phyloP scores from a whole-genome alignment of 495 filamentous ascomycete genomes.

The Pseudomonodictys pantanalensis region DNA sequence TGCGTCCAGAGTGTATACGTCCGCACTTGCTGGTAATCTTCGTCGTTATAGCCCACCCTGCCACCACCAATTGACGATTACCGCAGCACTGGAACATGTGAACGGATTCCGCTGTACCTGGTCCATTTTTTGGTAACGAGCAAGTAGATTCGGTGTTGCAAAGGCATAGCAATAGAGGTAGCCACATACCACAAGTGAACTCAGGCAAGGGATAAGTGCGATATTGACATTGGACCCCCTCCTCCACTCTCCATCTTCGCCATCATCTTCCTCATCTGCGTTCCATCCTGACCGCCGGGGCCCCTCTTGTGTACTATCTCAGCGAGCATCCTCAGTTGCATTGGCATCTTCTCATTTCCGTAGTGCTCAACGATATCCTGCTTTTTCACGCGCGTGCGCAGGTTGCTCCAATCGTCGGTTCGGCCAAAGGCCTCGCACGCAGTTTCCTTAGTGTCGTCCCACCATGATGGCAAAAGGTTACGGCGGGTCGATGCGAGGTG shows the following conservation, averaged over 20 bases:
- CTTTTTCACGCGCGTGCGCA: slow-evolving; percentile 40
- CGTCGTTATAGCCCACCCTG: no score
- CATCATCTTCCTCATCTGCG: slow-evolving; percentile 20
- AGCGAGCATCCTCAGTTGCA: slow-evolving; percentile 46
- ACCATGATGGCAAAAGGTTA: slow-evolving; percentile 46
- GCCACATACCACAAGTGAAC: no score
- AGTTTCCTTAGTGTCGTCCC: slow-evolving; percentile 36
- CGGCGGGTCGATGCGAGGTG: slow-evolving; percentile 26
- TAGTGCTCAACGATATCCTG: slow-evolving; percentile 44
- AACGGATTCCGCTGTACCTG: no score
- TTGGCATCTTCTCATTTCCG: slow-evolving; percentile 41
- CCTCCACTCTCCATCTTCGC: slow-evolving; percentile 11
- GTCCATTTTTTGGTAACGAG: no score
- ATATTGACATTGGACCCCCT: no score
- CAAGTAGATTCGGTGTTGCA: no score
- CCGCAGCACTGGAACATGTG: no score
- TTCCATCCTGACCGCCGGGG: slow-evolving; percentile 7
- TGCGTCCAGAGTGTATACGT: no score
- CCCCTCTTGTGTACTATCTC: slow-evolving; percentile 32
- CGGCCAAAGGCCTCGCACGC: slow-evolving; percentile 34
- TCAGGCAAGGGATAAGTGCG: no score
- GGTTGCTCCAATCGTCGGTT: slow-evolving; percentile 22
- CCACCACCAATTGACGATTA: no score
- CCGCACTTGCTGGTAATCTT: no score
- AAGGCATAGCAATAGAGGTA: no score